phyloP scores from a whole-genome alignment of 2,329 filamentous ascomycete species.

The Penicillium sp. region DNA sequence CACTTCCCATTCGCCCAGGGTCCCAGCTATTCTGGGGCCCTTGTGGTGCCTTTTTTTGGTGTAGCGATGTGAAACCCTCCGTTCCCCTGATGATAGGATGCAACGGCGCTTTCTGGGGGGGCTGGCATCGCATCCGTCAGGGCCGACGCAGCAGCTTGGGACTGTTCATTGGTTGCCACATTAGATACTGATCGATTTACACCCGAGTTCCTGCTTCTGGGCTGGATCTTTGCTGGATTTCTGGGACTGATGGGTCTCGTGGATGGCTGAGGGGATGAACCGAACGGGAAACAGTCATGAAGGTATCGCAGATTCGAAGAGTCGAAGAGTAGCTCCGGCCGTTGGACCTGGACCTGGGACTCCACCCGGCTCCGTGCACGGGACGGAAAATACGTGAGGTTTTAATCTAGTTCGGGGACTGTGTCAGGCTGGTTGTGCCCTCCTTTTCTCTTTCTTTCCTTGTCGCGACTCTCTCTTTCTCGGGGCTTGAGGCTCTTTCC shows the following conservation, averaged over 20 bases:
- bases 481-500: constrained; percentile 33
- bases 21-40: constrained; percentile 3
- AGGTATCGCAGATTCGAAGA: background rate
- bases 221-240: background rate
- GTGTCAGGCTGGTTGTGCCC: constrained; percentile 4
- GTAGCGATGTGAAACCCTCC: constrained; percentile 12
- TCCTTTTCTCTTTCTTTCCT: constrained; percentile 14
- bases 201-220: background rate
- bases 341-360: background rate
- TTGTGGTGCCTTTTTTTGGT: background rate
- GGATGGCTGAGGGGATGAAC: background rate
- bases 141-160: background rate
- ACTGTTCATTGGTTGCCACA: background rate
- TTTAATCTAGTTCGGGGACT: constrained; percentile 13
- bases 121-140: background rate
- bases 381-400: background rate
- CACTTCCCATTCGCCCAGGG: constrained; percentile 4
- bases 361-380: constrained; percentile 1
- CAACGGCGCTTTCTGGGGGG: background rate
- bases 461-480: constrained; percentile 13
- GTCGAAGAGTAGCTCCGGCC: background rate
- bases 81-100: background rate
- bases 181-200: background rate
- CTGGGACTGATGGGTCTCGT: background rate
- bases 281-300: background rate